phyloP scores from a whole-genome alignment of 176 grass and related monocot species.

The Eremochloa ophiuroides region DNA sequence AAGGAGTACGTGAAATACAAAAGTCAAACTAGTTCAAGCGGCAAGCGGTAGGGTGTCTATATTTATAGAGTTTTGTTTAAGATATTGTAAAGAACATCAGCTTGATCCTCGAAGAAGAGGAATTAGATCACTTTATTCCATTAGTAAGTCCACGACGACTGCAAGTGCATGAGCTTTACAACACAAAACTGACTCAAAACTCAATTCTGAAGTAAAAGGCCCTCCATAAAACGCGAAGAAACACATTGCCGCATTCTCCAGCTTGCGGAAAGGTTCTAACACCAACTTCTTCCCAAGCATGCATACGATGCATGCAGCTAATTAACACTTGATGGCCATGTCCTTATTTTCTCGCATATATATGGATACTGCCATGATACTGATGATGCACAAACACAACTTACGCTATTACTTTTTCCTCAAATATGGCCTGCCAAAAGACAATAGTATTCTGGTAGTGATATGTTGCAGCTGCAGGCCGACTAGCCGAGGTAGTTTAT shows the following conservation, averaged over 20 bases:
- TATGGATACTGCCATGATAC: background rate
- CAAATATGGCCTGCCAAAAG: background rate
- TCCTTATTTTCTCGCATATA: background rate
- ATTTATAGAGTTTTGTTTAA: too few relatives aligned
- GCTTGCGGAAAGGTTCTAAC: too few relatives aligned
- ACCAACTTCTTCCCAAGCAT: background rate
- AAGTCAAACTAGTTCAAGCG: background rate
- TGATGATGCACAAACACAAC: background rate
- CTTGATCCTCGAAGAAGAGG: background rate
- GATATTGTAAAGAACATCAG: too few relatives aligned
- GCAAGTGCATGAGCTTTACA: background rate
- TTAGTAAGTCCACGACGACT: background rate
- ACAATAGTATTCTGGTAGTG: background rate
- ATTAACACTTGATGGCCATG: background rate
- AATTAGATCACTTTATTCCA: background rate
- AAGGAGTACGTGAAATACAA: background rate
- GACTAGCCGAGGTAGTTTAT: too few relatives aligned
- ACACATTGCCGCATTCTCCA: background rate
- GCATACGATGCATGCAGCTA: background rate
- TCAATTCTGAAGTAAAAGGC: background rate
- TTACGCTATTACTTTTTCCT: background rate
- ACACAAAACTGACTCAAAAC: background rate
- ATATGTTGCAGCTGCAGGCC: background rate
- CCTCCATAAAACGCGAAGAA: background rate
- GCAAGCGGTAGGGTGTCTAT: background rate